These are phyloP conservation scores for Bisporella sp. DNA, from an alignment of 2,329 filamentous ascomycete species.

Conservation along the genomic window DNA sequence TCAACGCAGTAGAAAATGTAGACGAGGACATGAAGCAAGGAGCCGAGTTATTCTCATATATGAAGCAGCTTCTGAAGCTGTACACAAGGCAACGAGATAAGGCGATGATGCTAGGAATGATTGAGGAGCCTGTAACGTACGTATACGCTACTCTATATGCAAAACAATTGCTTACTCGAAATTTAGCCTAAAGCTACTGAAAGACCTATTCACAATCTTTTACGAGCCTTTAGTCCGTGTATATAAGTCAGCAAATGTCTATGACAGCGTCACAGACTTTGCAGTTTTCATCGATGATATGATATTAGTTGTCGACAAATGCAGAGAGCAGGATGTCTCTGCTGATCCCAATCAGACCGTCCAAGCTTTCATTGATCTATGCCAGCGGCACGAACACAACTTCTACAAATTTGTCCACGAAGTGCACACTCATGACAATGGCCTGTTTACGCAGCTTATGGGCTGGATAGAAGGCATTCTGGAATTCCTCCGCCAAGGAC, in stretches of 20 bases:
- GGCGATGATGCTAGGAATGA: constrained; percentile 91
- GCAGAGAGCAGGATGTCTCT: constrained; percentile 70
- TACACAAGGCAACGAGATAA: constrained; percentile 90
- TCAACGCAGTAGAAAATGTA: constrained; percentile 83
- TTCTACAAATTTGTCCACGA: constrained; percentile 99
- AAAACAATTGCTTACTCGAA: background rate
- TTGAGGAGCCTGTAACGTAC: constrained; percentile 87
- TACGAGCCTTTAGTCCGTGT: constrained; percentile 95
- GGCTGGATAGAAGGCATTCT: constrained; percentile 94
- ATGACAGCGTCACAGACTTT: constrained; percentile 95
- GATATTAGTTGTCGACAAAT: constrained; percentile 66
- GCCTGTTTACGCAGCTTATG: constrained; percentile 94
- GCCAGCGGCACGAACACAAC: constrained; percentile 88
- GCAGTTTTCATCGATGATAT: constrained; percentile 88
- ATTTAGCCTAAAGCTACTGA: constrained; percentile 71
- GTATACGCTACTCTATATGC: background rate
- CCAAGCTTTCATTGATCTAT: constrained; percentile 95
- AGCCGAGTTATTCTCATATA: constrained; percentile 84
- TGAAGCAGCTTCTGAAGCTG: constrained; percentile 92
- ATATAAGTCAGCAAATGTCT: constrained; percentile 98
- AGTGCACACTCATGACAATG: constrained; percentile 94
- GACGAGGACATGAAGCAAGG: constrained; percentile 85
- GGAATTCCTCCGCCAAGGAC: constrained; percentile 84
- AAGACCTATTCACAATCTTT: constrained; percentile 96
- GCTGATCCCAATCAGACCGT: constrained; percentile 98